Evolutionary conservation across 2,329 filamentous ascomycete species (phyloP).

Genomic region (Alternaria ethzedia): DNA sequence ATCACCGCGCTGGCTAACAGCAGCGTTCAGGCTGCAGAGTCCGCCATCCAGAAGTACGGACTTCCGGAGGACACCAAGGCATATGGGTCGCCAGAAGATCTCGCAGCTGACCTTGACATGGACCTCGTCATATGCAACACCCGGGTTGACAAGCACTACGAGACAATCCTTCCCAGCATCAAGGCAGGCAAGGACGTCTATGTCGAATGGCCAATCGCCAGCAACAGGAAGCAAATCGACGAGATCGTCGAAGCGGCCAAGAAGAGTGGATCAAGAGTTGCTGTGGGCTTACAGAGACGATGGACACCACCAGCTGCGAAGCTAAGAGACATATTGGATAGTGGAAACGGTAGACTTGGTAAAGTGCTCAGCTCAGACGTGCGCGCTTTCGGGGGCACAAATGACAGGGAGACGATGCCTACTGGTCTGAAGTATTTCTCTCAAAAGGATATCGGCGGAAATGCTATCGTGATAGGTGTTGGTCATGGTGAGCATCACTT

Average conservation of each 20-base stretch:
- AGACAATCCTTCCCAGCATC: slow-evolving; percentile 56
- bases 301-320: slow-evolving; percentile 49
- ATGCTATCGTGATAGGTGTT: slow-evolving; percentile 21
- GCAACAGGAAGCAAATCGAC: slow-evolving; percentile 47
- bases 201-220: slow-evolving; percentile 57
- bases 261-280: slow-evolving; percentile 49
- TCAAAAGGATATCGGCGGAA: slow-evolving; percentile 20
- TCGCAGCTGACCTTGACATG: slow-evolving; percentile 49
- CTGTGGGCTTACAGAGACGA: slow-evolving; percentile 57
- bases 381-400: slow-evolving; percentile 22
- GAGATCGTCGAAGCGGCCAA: slow-evolving; percentile 51
- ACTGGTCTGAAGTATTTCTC: slow-evolving; percentile 21
- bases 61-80: slow-evolving; percentile 51
- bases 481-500: slow-evolving; percentile 36
- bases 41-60: slow-evolving; percentile 50
- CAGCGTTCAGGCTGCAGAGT: slow-evolving; percentile 48
- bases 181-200: slow-evolving; percentile 61
- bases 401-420: slow-evolving; percentile 22
- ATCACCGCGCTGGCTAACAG: slow-evolving; percentile 58
- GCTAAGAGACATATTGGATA: slow-evolving; percentile 50
- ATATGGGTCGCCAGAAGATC: slow-evolving; percentile 52
- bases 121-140: slow-evolving; percentile 59
- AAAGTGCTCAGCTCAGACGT: slow-evolving; percentile 48
- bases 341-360: slow-evolving; percentile 50
- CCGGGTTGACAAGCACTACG: slow-evolving; percentile 61